These are phyloP conservation scores for Rosa multiflora DNA, from an alignment of 306 rosid species.

Conservation along the genomic window DNA sequence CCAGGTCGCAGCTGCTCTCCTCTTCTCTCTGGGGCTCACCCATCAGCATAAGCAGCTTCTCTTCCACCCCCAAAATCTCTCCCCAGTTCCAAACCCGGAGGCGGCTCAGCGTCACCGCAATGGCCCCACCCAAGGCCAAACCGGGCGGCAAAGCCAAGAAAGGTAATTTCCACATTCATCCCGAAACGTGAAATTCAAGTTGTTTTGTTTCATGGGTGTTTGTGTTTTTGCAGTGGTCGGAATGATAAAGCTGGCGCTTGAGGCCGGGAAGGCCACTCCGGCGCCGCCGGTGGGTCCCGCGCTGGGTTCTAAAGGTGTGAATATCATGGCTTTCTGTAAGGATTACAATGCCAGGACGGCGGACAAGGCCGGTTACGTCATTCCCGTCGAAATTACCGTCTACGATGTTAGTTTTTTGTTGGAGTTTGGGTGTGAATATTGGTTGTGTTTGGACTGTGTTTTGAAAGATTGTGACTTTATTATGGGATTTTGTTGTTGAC, in stretches of 20 bases:
- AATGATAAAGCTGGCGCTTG: conserved; percentile 85
- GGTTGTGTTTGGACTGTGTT: neutral
- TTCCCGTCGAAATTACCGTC: conserved; percentile 97
- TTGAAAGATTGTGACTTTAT: neutral
- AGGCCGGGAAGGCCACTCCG: conserved; percentile 99
- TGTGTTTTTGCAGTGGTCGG: conserved; percentile 64
- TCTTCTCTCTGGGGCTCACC: conserved; percentile 54
- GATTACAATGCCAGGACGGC: conserved; percentile 96
- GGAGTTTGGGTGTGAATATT: neutral
- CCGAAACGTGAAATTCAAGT: too few relatives aligned
- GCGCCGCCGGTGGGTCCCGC: conserved; percentile 99
- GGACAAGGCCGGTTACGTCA: conserved; percentile 89
- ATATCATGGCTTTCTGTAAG: conserved; percentile 96
- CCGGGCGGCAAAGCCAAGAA: conserved; percentile 88
- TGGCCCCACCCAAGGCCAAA: conserved; percentile 97
- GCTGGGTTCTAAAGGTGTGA: conserved; percentile 95
- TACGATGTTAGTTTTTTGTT: conserved; percentile 58
- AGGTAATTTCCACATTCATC: conserved; percentile 38
- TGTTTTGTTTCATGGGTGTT: neutral
- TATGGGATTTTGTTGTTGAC: conserved; percentile 1
- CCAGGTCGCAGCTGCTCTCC: conserved; percentile 17
- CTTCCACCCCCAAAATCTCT: conserved; percentile 38
- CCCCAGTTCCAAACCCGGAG: conserved; percentile 29
- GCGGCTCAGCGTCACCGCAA: conserved; percentile 62
- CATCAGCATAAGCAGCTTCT: conserved; percentile 28